Base-by-base conservation (phyloP, 192 early-diverging fungal species). In the Entomortierella lignicola region DNA sequence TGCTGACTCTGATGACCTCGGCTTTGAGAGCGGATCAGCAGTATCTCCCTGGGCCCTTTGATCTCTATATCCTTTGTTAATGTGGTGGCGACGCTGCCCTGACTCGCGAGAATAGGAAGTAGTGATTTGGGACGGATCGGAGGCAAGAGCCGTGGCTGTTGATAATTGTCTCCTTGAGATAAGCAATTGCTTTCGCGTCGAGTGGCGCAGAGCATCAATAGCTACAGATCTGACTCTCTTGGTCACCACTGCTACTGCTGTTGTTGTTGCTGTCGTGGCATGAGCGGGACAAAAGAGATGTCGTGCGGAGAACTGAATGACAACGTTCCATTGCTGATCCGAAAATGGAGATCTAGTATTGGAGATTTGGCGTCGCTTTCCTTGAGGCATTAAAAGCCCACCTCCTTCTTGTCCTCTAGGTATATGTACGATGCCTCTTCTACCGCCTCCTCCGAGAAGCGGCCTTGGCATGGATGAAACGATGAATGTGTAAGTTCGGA, bases 251-350 rank as follows among this genome's bases (percentile, higher is more conserved):
- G 39, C 8, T 25, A 57, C 57, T 25, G 32, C 15, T 37, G 39
- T n/a, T 27, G 50, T 23, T 25, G 37, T 23, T 7, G 58, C 25
- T 25, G 53, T 27, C 21, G 53, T 32, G 1, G 75, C 61, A 29
- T 79, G 75, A 7, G 75, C 68, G 11, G 75, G 62, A 18, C 75
- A 79, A 26, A 65, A 79, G 27, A 79, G 68, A 48, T 79, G 75
- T 20, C 67, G 54, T 13, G 75, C 66, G 7, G 75, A 79, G 52
- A 70, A 70, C 30, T 66, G 75, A 79, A 79, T 69, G 43, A 79
- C 63, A 8, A 62, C 61, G 29, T 52, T 59, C 75, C 75, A 79
- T 32, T 53, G 48, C 48, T 43, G 55, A 63, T 65, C 52, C 15
- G 42, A 29, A 11, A 61, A n/a, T 25, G 39, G 30, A 25, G 18